A percentile compares a stretch with the other conserved stretches of the same genome.
Conservation (phyloP, 495 filamentous ascomycete genomes). For the Peziza echinospora region DNA sequence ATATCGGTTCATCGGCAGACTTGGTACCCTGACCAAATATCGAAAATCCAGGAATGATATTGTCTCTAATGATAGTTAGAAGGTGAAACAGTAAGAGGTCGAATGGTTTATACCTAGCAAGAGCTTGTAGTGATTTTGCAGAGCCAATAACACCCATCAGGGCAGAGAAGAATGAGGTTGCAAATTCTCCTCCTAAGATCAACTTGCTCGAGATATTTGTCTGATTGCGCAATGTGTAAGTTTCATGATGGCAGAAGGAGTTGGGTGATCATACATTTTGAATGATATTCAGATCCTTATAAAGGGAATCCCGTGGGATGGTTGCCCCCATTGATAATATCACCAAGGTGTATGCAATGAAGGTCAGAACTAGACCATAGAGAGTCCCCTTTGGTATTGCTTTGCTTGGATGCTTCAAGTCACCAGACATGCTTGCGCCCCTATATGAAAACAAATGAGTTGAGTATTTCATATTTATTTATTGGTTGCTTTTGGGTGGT, state of each 20-base stretch:
- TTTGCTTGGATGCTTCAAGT: conserved; percentile 63
- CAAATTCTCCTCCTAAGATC: conserved; percentile 63
- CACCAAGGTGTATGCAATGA: conserved; percentile 52
- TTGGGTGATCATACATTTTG: conserved; percentile 38
- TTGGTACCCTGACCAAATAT: conserved; percentile 57
- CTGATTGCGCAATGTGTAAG: conserved; percentile 15
- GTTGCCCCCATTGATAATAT: conserved; percentile 64
- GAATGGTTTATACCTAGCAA: conserved; percentile 30
- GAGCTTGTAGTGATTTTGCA: conserved; percentile 69
- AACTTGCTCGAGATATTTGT: conserved; percentile 50
- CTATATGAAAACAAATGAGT: conserved; percentile 22
- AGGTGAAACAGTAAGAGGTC: background rate
- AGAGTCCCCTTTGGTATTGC: conserved; percentile 67
- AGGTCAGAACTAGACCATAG: conserved; percentile 51
- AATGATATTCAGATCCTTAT: conserved; percentile 56
- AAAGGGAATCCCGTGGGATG: conserved; percentile 50
- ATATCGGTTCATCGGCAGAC: conserved; percentile 51
- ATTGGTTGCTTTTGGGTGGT: background rate
- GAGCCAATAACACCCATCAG: conserved; percentile 75
- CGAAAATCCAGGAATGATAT: conserved; percentile 51
- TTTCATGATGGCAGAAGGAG: no score
- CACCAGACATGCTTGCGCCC: conserved; percentile 81
- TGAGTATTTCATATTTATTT: background rate
- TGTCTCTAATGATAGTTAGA: conserved; percentile 33
- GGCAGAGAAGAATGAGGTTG: conserved; percentile 62